Evolutionary conservation across 2,329 filamentous ascomycete species (phyloP), one percentile per base, ranked within the genome.

Genomic region (Calycina herbarum): DNA sequence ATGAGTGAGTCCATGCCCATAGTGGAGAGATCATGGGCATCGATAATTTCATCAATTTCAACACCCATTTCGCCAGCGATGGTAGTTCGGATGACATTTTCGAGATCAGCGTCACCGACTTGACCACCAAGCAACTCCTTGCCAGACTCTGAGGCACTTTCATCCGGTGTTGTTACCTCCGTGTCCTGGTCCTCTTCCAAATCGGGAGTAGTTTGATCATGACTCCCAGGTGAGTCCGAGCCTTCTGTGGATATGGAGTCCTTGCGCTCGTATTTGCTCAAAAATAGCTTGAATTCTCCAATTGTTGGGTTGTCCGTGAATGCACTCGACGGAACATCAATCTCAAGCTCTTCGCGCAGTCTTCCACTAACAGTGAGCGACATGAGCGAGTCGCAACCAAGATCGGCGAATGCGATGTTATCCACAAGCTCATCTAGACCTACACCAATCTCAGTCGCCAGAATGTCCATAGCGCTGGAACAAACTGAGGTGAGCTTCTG

Each of bases 61-160:
- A 91, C 86, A 65, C 87, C 87, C 83, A 91, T 90, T 76, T 92
- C 89, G 45, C 83, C 81, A n/a, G 88, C 86, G 68, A 92, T 87
- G 64, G 88, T 90, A 63, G 85, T 83, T 76, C 89, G 86, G 58
- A 91, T 82, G 71, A 83, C 75, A 74, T 81, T 72, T 78, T 82
- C 78, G 45, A 85, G 73, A 73, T 82, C 79, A 69, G 58, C 38
- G 27, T 60, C 57, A n/a, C 40, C 40, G 45, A 29, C 33, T 17
- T 54, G n/a, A 10, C 27, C 15, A 38, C 10, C 35, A 38, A 51
- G 20, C 13, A 80, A 76, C 17, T 78, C 75, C 71, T 85, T 83
- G 62, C 79, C 74, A 0, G 80, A 80, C 60, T 82, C 83, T 61
- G 78, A 81, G 17, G 83, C 79, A 69, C 82, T 85, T 65, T 83